These are phyloP conservation scores for Dactylis glomerata DNA, from an alignment of 176 grass and related monocot species.

Conservation along the genomic window DNA sequence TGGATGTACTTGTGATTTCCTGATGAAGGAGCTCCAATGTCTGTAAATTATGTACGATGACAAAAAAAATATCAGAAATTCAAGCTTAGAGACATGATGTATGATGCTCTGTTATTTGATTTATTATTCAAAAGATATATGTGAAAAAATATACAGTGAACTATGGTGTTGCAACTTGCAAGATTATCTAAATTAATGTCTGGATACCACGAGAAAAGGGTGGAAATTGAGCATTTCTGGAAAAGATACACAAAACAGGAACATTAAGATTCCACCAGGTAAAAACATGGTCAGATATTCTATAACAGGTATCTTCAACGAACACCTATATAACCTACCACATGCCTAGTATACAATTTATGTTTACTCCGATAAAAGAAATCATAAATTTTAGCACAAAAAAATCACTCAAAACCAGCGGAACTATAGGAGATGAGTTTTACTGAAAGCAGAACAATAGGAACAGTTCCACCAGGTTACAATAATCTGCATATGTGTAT, in stretches of 20 bases:
- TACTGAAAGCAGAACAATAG: neutral
- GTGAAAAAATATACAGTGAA: neutral
- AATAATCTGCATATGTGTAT: neutral
- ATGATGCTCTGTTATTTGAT: neutral
- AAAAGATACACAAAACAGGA: neutral
- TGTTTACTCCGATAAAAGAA: constrained; percentile 7
- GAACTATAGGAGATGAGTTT: neutral
- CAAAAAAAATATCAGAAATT: constrained; percentile 13
- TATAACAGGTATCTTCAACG: neutral
- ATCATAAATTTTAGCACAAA: neutral
- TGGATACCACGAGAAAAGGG: neutral
- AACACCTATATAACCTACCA: constrained; percentile 7
- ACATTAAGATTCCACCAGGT: neutral
- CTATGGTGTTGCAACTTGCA: neutral
- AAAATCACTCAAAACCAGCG: neutral
- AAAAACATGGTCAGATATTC: neutral
- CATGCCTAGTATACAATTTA: neutral
- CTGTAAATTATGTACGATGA: constrained; percentile 40
- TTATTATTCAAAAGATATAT: constrained; percentile 6
- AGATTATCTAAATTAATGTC: neutral
- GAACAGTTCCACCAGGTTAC: neutral
- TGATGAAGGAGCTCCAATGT: constrained; percentile 81
- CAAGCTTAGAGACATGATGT: neutral
- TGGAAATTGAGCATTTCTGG: neutral
- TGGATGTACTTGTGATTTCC: constrained; percentile 48